Conservation (phyloP, 108 stramenopile species). For the Fragilariopsis cylindrus region DNA sequence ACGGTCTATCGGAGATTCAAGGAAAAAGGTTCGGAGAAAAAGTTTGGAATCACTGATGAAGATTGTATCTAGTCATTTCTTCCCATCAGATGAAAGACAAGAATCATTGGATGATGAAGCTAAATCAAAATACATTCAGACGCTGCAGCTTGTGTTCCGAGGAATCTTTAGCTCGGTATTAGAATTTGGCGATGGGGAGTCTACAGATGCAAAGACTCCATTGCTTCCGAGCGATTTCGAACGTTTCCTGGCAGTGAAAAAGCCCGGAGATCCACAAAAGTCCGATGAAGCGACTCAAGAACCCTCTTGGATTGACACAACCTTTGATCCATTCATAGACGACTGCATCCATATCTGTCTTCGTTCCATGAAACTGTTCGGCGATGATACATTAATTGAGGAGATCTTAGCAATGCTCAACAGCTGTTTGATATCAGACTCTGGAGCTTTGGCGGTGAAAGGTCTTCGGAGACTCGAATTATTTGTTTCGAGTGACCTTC, state of each 20-base stretch:
- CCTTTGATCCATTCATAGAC: conserved; percentile 82
- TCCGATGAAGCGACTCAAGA: not conserved
- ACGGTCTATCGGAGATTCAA: conserved; percentile 78
- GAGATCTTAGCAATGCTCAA: conserved; percentile 85
- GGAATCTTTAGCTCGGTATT: conserved; percentile 82
- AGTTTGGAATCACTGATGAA: conserved; percentile 59
- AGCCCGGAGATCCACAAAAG: conserved; percentile 14
- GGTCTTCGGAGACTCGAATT: conserved; percentile 73
- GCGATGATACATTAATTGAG: conserved; percentile 65
- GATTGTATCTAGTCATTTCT: conserved; percentile 75
- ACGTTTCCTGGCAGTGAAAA: conserved; percentile 44
- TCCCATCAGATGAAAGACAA: conserved; percentile 30
- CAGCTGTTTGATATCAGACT: conserved; percentile 81
- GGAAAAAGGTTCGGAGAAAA: conserved; percentile 63
- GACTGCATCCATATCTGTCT: conserved; percentile 72
- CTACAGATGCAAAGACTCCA: conserved; percentile 23
- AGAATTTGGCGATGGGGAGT: conserved; percentile 65
- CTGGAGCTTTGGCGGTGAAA: conserved; percentile 67
- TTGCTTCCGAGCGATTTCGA: conserved; percentile 76
- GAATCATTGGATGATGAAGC: conserved; percentile 16
- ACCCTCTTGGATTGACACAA: conserved; percentile 70
- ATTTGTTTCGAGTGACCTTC: conserved; percentile 70
- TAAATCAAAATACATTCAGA: conserved; percentile 62
- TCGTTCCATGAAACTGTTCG: conserved; percentile 60
- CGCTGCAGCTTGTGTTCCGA: conserved; percentile 77